phyloP scores from a whole-genome alignment of 129 eudicot genomes.

The Chrysanthemum lavandulifolium region DNA sequence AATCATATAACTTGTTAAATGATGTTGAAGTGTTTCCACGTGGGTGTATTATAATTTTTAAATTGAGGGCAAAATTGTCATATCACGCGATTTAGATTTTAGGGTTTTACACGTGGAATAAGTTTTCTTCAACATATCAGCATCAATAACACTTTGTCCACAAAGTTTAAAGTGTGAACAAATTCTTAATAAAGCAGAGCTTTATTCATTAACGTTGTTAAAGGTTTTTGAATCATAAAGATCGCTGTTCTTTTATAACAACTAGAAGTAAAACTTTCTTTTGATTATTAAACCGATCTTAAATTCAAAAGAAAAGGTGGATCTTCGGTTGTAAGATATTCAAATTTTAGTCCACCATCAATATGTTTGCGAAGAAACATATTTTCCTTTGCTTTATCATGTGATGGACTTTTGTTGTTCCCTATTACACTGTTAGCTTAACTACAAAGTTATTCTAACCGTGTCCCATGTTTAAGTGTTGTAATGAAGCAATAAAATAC shows the following conservation, averaged over 20 bases:
- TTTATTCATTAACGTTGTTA: not conserved
- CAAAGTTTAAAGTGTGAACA: no score
- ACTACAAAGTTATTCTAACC: no score
- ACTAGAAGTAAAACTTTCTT: not conserved
- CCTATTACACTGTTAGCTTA: no score
- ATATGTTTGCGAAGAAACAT: not conserved
- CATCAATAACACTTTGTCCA: no score
- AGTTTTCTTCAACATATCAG: not conserved
- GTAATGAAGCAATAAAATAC: no score
- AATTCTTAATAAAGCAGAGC: not conserved
- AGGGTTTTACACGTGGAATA: constrained; percentile 1
- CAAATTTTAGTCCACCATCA: not conserved
- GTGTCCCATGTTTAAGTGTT: no score
- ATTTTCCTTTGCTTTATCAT: not conserved
- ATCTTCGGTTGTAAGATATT: not conserved
- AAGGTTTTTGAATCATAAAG: not conserved
- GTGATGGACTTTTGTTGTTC: not conserved
- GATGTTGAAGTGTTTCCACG: no score
- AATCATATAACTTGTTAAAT: no score
- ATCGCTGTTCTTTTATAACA: not conserved
- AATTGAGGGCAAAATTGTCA: no score
- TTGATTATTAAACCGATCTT: not conserved
- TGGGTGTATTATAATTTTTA: no score
- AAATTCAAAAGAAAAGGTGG: not conserved
- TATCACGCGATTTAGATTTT: no score